Percentiles rank a stretch among this genome's conserved stretches.
Conservation (phyloP, 2,329 filamentous ascomycete genomes). For the Drechslera avenae region DNA sequence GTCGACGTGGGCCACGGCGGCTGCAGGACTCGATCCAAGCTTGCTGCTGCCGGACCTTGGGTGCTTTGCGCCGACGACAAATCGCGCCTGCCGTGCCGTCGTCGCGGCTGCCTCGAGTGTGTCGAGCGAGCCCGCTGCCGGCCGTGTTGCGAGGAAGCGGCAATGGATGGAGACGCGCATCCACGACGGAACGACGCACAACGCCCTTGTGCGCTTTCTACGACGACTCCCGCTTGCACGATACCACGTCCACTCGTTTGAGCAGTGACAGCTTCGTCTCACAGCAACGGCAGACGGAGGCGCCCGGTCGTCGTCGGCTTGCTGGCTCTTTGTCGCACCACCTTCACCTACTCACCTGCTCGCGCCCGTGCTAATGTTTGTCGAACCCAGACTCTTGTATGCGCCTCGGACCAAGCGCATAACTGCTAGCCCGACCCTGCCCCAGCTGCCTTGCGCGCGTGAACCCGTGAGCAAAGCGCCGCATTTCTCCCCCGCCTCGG, state of each 20-base stretch:
- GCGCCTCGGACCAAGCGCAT: slow-evolving; percentile 31
- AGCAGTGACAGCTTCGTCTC: slow-evolving; percentile 47
- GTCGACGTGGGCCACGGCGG: background rate
- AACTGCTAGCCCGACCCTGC: slow-evolving; percentile 31
- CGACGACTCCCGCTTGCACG: slow-evolving; percentile 28
- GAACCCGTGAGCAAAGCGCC: slow-evolving; percentile 34
- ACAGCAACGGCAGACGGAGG: slow-evolving; percentile 39
- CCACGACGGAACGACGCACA: slow-evolving; percentile 38
- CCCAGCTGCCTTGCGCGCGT: slow-evolving; percentile 26
- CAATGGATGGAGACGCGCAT: slow-evolving; percentile 33
- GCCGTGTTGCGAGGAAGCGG: slow-evolving; percentile 30
- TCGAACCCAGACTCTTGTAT: slow-evolving; percentile 33
- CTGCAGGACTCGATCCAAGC: background rate
- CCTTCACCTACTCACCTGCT: slow-evolving; percentile 29
- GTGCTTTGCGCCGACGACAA: slow-evolving; percentile 14
- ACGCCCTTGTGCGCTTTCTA: slow-evolving; percentile 36
- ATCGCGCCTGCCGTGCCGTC: slow-evolving; percentile 16
- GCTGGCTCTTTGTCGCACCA: slow-evolving; percentile 35
- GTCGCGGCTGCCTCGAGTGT: slow-evolving; percentile 19
- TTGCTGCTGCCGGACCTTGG: background rate
- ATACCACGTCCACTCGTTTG: slow-evolving; percentile 34
- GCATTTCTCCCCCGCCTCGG: slow-evolving; percentile 19
- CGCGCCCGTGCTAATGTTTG: slow-evolving; percentile 47
- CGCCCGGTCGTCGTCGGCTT: slow-evolving; percentile 32
- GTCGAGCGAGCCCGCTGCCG: slow-evolving; percentile 16